A percentile compares a stretch with the other conserved stretches of the same genome.
Evolutionary conservation across 805 yeast species (phyloP).

Genomic region (Starmerella roubikii): DNA sequence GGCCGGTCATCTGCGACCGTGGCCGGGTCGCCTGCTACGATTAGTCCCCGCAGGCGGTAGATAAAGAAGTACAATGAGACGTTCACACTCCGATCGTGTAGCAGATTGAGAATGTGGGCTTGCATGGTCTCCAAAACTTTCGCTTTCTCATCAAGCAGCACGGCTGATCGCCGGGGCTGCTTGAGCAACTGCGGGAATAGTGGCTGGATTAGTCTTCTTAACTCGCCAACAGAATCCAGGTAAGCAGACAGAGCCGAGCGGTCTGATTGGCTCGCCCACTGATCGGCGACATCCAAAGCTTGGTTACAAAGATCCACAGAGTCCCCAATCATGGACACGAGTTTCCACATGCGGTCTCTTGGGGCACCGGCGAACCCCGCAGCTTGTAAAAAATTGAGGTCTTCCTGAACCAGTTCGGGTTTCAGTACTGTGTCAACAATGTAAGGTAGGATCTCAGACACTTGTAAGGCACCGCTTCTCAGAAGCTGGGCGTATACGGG

Average conservation of each 20-base stretch:
- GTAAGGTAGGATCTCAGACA: too few relatives aligned
- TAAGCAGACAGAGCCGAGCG: too few relatives aligned
- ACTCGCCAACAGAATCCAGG: not conserved
- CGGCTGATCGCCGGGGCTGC: not conserved
- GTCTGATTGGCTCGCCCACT: not conserved
- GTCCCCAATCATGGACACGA: not conserved
- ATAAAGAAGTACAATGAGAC: conserved; percentile 10
- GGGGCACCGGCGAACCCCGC: too few relatives aligned
- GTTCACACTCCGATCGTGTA: not conserved
- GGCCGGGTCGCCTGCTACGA: not conserved
- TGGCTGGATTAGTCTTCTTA: not conserved
- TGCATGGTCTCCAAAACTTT: conserved; percentile 1
- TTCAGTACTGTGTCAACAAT: too few relatives aligned
- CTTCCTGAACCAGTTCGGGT: too few relatives aligned
- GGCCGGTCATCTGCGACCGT: not conserved
- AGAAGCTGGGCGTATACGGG: too few relatives aligned
- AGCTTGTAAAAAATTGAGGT: too few relatives aligned
- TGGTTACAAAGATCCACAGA: not conserved
- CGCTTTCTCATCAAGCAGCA: not conserved
- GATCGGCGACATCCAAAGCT: not conserved
- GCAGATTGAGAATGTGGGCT: not conserved
- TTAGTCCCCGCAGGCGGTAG: conserved; percentile 7
- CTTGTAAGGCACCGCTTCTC: too few relatives aligned
- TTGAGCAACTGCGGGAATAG: not conserved
- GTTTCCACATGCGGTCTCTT: too few relatives aligned